Base-by-base conservation (phyloP, 768 basidiomycete genomes). In the Pleurotus ostreatus region DNA sequence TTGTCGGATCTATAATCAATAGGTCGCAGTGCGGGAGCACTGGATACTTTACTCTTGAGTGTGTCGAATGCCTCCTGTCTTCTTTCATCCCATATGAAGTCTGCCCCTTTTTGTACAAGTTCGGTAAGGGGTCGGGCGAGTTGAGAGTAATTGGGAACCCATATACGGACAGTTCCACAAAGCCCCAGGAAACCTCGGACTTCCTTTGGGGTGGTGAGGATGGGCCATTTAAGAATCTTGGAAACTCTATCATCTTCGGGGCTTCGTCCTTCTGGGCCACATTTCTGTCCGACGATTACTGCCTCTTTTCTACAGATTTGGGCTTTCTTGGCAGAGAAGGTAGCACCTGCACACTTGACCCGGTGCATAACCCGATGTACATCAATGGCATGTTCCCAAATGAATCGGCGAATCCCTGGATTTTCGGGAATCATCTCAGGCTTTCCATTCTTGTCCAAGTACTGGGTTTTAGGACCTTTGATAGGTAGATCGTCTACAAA, bases 311-410 rank as follows among this genome's bases (percentile, higher is more conserved):
- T 30, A 41, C 67, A 63, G n/a, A 74, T 59, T 3, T 69, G 47
- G 0, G 65, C 45, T 44, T 76, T 76, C 11, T 65, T 60, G 0
- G 63, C 64, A 0, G 65, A 69, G 22, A 76, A 63, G 0, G 68
- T 74, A 0, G 60, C 66, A 5, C 73, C 67, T 1, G 63, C 52
- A 23, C 68, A 63, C 23, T 66, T 58, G 1, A 71, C 53, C 0
- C 57, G 37, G 9, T 72, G 68, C 8, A 71, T 38, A 5, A 76
- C 59, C 0, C 63, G 47, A 38, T 76, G 65, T 12, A 72, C 46
- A 48, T 67, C 61, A 0, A 37, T 5, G 1, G 68, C 64, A 55
- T 75, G 69, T 49, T 76, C 70, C 65, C 68, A 76, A 4, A 78
- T 65, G 34, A 76, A 77, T 0, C 62, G 46, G 5, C 62, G 46